These are phyloP conservation scores for Mycena haematopus DNA, from an alignment of 768 basidiomycete genomes.

Conservation along the genomic window DNA sequence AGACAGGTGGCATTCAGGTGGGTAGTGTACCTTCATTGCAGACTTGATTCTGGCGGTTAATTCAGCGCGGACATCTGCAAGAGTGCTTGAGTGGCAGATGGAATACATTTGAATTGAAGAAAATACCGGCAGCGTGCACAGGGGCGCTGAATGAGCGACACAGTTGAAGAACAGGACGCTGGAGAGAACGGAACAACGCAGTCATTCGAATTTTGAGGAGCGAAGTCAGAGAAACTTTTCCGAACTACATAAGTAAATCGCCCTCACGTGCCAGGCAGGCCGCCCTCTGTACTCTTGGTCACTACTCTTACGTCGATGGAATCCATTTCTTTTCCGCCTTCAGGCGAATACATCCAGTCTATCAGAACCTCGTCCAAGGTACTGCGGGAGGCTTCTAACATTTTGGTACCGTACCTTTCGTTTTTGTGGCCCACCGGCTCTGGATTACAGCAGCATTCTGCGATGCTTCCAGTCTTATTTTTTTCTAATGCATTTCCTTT, in stretches of 20 bases:
- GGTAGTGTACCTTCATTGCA: constrained; percentile 78
- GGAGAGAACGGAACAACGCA: not conserved
- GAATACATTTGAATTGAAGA: too few species aligned
- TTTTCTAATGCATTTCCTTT: not conserved
- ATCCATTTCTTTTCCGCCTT: constrained; percentile 46
- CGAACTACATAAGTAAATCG: too few species aligned
- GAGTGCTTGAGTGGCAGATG: not conserved
- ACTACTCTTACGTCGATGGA: not conserved
- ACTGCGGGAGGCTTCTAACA: constrained; percentile 52
- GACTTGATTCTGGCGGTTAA: constrained; percentile 62
- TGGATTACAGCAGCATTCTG: too few species aligned
- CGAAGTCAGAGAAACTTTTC: too few species aligned
- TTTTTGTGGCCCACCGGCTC: not conserved
- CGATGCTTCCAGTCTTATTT: too few species aligned
- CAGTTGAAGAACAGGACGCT: not conserved
- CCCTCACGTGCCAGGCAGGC: not conserved
- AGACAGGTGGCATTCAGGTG: not conserved
- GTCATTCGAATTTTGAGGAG: too few species aligned
- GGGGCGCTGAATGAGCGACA: constrained; percentile 5
- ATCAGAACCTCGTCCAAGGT: constrained; percentile 60
- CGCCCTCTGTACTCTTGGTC: too few species aligned
- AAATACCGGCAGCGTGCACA: constrained; percentile 13
- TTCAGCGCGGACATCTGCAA: constrained; percentile 57
- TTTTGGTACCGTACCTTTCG: constrained; percentile 53
- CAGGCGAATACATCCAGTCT: constrained; percentile 54